Base-by-base conservation (phyloP, 2,329 filamentous ascomycete genomes). In the Trichophyton schoenleinii region DNA sequence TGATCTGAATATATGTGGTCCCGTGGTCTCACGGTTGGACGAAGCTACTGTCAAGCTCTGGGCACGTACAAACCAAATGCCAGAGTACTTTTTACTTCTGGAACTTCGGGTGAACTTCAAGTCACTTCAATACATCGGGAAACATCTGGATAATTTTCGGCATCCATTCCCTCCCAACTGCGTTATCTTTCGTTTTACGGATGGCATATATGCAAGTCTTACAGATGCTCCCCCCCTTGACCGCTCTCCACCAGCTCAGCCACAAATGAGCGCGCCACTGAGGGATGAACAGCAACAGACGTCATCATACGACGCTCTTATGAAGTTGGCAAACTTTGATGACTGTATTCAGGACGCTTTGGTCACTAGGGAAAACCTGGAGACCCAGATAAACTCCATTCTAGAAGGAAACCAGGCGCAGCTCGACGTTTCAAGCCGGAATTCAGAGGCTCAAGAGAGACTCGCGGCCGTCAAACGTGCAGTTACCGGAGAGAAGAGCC, bases 331-430 rank as follows among this genome's bases (percentile, higher is more conserved):
- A 4, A 96, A 91, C 62, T 80, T 97, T 15, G 90, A 96, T 64
- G 89, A 88, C 70, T 95, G 91, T 60, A 89, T 96, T 25, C 90
- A 95, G 70, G 92, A 97, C 72, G 91, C 91, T 1, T 76, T 96
- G 8, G 83, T 85, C 1, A 95, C 89, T 0, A 84, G 88, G 13
- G 84, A 88, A 63, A 80, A 81, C 60, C 79, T 97, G 7, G 84
- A 89, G 57, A 75, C 80, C n/a, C 89, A 96, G 65, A 95, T 96
- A 65, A 88, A 88, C 57, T 66, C 68, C 2, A 73, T 78, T 44
- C 66, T 80, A 5, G 68, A 72, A 28, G 68, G 72, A 49, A 73
- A 78, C 25, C 71, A 72, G 42, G 53, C 60, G 18, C 66, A 70
- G 3, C 61, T 75, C 13, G 63, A 68, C 9, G 67, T 68, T 9